Percentiles rank a stretch among this genome's conserved stretches.
phyloP scores from a whole-genome alignment of 139 green algal genomes.

The Chlorella vulgaris region DNA sequence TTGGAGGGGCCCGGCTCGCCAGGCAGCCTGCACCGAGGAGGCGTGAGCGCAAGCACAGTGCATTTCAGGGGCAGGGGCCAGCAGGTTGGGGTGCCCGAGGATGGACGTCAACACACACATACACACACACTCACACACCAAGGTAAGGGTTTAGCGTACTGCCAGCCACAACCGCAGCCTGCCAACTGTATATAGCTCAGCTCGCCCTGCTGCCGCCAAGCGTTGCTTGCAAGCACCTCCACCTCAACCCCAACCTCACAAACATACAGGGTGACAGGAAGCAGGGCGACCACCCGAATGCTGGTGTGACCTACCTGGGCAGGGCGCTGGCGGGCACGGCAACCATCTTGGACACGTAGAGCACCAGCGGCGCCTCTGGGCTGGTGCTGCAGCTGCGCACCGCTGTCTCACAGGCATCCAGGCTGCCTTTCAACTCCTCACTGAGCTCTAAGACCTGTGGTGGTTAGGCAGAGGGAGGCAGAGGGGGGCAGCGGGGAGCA shows the following conservation, averaged over 20 bases:
- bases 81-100: background rate
- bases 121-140: too few species aligned
- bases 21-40: constrained; percentile 34
- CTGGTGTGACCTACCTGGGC: constrained; percentile 41
- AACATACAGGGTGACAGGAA: background rate
- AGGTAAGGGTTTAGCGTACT: too few species aligned
- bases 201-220: too few species aligned
- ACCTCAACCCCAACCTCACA: too few species aligned
- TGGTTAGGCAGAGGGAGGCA: background rate
- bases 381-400: constrained; percentile 46
- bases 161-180: too few species aligned
- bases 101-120: too few species aligned
- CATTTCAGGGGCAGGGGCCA: background rate
- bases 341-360: constrained; percentile 97
- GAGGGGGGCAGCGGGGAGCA: background rate
- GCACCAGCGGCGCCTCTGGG: constrained; percentile 67
- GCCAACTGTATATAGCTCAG: too few species aligned
- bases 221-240: too few species aligned
- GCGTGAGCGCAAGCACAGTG: background rate
- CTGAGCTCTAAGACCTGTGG: background rate
- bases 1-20: constrained; percentile 39
- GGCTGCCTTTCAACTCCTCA: background rate
- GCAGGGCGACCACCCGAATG: background rate
- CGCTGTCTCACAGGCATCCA: constrained; percentile 39
- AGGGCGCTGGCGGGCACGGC: constrained; percentile 72